Evolutionary conservation across 176 grass and related monocot species (phyloP), one percentile per base, ranked within the genome.

Genomic region (Oryza officinalis): DNA sequence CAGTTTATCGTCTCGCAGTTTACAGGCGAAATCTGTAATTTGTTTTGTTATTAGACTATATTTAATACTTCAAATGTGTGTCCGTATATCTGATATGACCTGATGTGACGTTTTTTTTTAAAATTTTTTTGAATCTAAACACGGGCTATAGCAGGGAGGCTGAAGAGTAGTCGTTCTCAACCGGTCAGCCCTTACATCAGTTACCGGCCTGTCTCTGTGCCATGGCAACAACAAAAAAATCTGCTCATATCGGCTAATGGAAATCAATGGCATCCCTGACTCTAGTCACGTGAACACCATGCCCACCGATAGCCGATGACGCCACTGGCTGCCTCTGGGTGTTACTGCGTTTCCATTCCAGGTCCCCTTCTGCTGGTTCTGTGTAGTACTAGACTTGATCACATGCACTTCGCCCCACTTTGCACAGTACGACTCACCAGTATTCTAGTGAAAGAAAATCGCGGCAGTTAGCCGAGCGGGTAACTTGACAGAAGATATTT

Each of bases 271-370:
- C 46, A 3, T 17, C 6, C 35, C 67, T 78, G 83, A 49, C 35
- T 54, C 0, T 0, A 41, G 27, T 79, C 88, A 83, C 88, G 80
- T 75, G 80, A 90, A 74, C 49, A 74, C 80, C 88, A 64, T 83
- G 74, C 27, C n/a, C 61, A 40, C 50, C 30, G 13, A 60, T 32
- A 44, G 14, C 37, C 37, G 7, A 38, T 38, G 67, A 38, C 10
- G 20, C 3, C 43, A 3, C 22, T 20, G 59, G 22, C 27, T 20
- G 54, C 38, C 20, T 33, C 75, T 37, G 40, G 10, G 52, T 15
- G 26, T 59, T 28, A 43, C 27, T 15, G 40, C 27, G 22, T 46
- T 22, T 13, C 10, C 14, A 54, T 75, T 13, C 45, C 7, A 12
- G 69, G 33, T 28, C 63, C 60, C 23, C 12, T 72, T 72, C 1